Evolutionary conservation across 2,329 filamentous ascomycete species (phyloP), one percentile per base, ranked within the genome.

Genomic region (Aspergillus quadrilineatus): DNA sequence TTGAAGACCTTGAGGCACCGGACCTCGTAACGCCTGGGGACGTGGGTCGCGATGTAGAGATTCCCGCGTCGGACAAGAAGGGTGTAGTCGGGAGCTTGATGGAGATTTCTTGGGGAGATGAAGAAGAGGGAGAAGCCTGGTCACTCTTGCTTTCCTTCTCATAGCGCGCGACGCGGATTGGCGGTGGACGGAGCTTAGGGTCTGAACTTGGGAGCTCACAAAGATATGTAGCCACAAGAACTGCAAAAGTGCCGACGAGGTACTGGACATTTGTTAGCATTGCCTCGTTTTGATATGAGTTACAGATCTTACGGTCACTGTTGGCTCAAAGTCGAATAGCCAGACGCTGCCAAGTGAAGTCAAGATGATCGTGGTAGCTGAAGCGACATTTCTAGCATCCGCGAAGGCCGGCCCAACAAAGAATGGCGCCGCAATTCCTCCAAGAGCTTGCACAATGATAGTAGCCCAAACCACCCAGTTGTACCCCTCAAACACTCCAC

Each of bases 401-500:
- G 94, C 95, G 76, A 94, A 89, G 4, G 89, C 86, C 69, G 91
- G 90, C 60, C 88, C 89, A 72, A 94, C 88, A 70, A 88, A 90
- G 58, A 94, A 81, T 1, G 89, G 89, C 8, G 90, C 87, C n/a
- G 96, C 77, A 29, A 97, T 83, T 26, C 93, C 94, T 32, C 92
- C 92, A 36, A 87, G 76, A 0, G 92, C 89, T 72, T 99, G 94
- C 57, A 94, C 82, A 5, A 86, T 70, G 64, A 97, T 89, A 4
- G 92, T 89, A 4, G 85, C 80, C 92, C 92, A 97, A 3, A 97
- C 93, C 17, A 93, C 82, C 81, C 85, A 89, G 71, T 96, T 97
- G 76, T 97, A 99, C 2, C 94, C 94, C 56, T 89, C 88, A 65
- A 99, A 97, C 75, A 97, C 96, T 10, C 94, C 94, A 60, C 90